Base-by-base conservation (phyloP, 805 yeast species). In the Metschnikowia lunata region DNA sequence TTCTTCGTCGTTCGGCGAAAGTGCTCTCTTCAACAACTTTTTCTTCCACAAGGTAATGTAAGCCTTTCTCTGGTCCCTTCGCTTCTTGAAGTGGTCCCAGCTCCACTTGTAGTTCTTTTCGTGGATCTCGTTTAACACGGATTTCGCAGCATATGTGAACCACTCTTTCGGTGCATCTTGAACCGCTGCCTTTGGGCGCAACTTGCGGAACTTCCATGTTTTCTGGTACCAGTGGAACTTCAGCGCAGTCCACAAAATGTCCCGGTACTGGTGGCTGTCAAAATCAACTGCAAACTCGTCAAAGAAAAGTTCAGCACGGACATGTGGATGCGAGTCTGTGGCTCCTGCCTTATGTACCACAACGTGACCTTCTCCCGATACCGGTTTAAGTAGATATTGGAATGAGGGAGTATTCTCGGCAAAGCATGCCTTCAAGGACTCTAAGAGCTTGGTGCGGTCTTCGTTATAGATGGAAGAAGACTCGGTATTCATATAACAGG, bases 261-360 rank as follows among this genome's bases (percentile, higher is more conserved):
- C 93, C 34, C 85, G 74, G 61, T 93, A 93, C 61, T 91, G 97
- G 40, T 78, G 76, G 44, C 91, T 82, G 60, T 91, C 93, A 45
- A 93, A 69, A 43, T 84, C 88, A 11, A 95, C 68, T n/a, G 95
- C 85, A 55, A 95, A 83, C 58, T 93, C 95, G 41, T 90, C 90
- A 62, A 90, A 93, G 49, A 82, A 78, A 41, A 93, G 67, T 47
- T 87, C 85, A 0, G 89, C 78, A 33, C 79, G 75, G 15, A 88
- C 74, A 59, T 87, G 93, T 7, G 93, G 93, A 18, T 64, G 56
- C 0, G 69, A 61, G 36, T 79, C 83, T 0, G 91, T 82, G 1
- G 93, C 75, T 1, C 93, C 93, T 5, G 71, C 61, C 60, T 93
- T 93, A 64, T 87, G 87, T 12, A 93, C 67, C 0, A 89, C 82